Evolutionary conservation across 176 grass and related monocot species (phyloP).

Genomic region (Avena eriantha): DNA sequence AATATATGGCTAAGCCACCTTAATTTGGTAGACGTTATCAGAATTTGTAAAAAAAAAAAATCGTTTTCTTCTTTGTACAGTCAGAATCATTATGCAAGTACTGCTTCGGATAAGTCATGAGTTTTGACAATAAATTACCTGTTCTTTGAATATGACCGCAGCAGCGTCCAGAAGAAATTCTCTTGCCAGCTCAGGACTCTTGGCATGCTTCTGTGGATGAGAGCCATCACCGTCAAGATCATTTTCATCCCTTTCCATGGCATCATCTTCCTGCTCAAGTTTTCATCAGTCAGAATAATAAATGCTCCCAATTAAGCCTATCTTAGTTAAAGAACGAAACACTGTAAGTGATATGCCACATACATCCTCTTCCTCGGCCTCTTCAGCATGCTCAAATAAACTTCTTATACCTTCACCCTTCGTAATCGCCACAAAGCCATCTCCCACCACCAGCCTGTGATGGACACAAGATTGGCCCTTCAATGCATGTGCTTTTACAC

Average conservation of each 20-base stretch:
- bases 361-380: conserved; percentile 99
- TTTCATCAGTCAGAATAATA: conserved; percentile 44
- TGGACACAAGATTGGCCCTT: conserved; percentile 94
- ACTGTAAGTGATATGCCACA: conserved; percentile 45
- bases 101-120: neutral
- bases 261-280: conserved; percentile 86
- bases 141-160: conserved; percentile 97
- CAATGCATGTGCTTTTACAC: conserved; percentile 90
- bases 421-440: conserved; percentile 84
- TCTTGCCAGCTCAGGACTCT: conserved; percentile 94
- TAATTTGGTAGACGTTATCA: conserved; percentile 24
- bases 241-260: conserved; percentile 88
- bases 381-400: conserved; percentile 98
- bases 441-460: conserved; percentile 76
- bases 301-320: conserved; percentile 45
- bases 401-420: conserved; percentile 83
- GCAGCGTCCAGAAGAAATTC: conserved; percentile 97
- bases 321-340: conserved; percentile 49
- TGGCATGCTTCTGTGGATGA: conserved; percentile 92
- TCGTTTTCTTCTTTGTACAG: conserved; percentile 10
- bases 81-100: conserved; percentile 33
- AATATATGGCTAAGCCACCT: conserved; percentile 23
- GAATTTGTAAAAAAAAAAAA: neutral
- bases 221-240: conserved; percentile 76
- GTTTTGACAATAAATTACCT: conserved; percentile 56